Conservation (phyloP, 2,329 filamentous ascomycete species). For the Cladophialophora chaetospira region DNA sequence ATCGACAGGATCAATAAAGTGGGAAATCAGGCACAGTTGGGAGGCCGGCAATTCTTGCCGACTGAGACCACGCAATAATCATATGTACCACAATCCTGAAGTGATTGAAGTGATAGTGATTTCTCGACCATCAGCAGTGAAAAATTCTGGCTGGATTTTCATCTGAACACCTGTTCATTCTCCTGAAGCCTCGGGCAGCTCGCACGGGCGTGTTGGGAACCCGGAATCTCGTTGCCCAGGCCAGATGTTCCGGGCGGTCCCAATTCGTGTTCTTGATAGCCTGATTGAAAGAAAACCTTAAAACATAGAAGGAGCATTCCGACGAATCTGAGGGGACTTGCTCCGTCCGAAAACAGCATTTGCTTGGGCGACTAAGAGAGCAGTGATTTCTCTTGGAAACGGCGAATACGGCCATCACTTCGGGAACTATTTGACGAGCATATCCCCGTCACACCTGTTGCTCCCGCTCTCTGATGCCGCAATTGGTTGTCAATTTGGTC, state of each 20-base stretch:
- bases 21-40: slow-evolving; percentile 10
- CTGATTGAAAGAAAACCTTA: background rate
- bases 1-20: slow-evolving; percentile 1
- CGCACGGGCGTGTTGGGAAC: too few relatives aligned
- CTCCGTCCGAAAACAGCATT: background rate
- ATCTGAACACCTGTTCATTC: background rate
- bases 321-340: too few relatives aligned
- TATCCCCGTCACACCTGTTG: background rate
- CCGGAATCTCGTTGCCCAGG: too few relatives aligned
- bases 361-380: background rate
- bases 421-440: background rate
- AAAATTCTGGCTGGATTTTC: too few relatives aligned
- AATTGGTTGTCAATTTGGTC: background rate
- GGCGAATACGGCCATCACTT: background rate
- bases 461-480: background rate
- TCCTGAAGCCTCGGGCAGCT: too few relatives aligned
- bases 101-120: slow-evolving; percentile 3
- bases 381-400: background rate
- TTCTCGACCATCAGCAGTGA: background rate
- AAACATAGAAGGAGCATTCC: too few relatives aligned
- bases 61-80: slow-evolving; percentile 9
- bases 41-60: slow-evolving; percentile 5
- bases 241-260: background rate
- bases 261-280: background rate
- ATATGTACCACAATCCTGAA: slow-evolving; percentile 7